Percentiles rank a stretch among this genome's conserved stretches.
Conservation (phyloP, 2,329 filamentous ascomycete genomes). For the Trichoderma sp. region DNA sequence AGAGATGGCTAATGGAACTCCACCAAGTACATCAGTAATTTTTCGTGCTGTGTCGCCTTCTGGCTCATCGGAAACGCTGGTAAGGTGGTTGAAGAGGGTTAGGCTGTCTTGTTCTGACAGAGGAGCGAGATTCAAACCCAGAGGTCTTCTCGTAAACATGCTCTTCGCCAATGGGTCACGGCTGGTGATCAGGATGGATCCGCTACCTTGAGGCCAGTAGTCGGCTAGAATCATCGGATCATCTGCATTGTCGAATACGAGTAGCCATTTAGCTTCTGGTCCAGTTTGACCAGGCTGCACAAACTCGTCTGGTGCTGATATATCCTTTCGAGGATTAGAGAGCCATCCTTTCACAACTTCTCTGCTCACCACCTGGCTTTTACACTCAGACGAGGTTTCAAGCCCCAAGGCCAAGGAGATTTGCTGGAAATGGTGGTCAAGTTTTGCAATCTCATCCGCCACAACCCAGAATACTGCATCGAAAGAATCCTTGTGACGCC, state of each 20-base stretch:
- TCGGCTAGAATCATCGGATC: background rate
- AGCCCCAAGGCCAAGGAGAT: background rate
- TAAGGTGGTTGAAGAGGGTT: too few relatives aligned
- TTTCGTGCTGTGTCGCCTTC: too few relatives aligned
- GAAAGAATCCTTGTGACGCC: background rate
- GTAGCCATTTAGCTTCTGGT: background rate
- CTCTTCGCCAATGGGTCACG: too few relatives aligned
- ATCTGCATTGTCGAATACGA: background rate
- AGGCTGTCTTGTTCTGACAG: too few relatives aligned
- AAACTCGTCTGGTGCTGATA: background rate
- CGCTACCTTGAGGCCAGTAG: background rate
- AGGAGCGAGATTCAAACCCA: too few relatives aligned
- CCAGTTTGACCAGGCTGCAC: background rate
- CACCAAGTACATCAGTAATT: too few relatives aligned
- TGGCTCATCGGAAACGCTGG: too few relatives aligned
- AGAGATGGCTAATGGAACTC: too few relatives aligned
- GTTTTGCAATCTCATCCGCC: background rate
- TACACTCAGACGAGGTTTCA: background rate
- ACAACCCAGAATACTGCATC: background rate
- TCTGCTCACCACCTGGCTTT: background rate
- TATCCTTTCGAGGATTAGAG: background rate
- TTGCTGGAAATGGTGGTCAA: background rate
- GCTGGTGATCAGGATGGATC: background rate
- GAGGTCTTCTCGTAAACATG: too few relatives aligned
- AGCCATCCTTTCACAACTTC: constrained; percentile 1